Base-by-base conservation (phyloP, 352 stramenopile species). In the Globisporangium ultimum region DNA sequence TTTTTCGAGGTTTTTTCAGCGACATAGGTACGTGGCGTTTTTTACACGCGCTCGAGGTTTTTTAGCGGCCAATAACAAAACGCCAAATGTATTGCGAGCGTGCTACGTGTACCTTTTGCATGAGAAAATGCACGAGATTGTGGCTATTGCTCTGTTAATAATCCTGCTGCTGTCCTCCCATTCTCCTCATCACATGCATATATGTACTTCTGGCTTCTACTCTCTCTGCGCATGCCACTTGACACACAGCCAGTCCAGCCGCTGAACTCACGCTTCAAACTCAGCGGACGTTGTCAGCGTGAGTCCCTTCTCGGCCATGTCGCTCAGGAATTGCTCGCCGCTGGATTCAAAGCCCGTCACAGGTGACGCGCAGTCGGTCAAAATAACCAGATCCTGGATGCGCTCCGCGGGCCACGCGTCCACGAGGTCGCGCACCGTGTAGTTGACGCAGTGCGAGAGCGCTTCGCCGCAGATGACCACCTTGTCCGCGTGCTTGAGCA, bases 381-480 rank as follows among this genome's bases (percentile, higher is more conserved):
- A 55, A 24, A 96, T 60, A n/a, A 93, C 70, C 40, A 96, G 58
- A 65, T 94, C 74, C 8, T 64, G 46, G 13, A 73, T 55, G n/a
- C 91, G 72, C 10, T 91, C 72, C 24, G 68, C 70, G 1, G 89
- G 81, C 91, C 89, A 98, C 22, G 84, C 64, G 20, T 82, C 68
- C 0, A 97, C 75, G 42, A 99, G 80, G 63, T 98, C 95, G 17
- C 95, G 78, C 10, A 97, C 71, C 0, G 96, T 98, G 75, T 98
- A 98, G 70, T 99, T 98, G 32, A 99, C 95, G 74, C 96, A 99
- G 71, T 99, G 97, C 42, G 90, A 98, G 60, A 96, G 76, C 8
- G 97, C 95, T 70, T 99, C 93, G 22, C 97, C 97, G 55, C 91
- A 97, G 38, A 99, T 75, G 14, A 97, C 61, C 2, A 99, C 81